Percentiles rank a stretch among this genome's conserved stretches.
These are phyloP conservation scores for Cerrena zonata DNA, from an alignment of 1,284 basidiomycete genomes.

Conservation along the genomic window DNA sequence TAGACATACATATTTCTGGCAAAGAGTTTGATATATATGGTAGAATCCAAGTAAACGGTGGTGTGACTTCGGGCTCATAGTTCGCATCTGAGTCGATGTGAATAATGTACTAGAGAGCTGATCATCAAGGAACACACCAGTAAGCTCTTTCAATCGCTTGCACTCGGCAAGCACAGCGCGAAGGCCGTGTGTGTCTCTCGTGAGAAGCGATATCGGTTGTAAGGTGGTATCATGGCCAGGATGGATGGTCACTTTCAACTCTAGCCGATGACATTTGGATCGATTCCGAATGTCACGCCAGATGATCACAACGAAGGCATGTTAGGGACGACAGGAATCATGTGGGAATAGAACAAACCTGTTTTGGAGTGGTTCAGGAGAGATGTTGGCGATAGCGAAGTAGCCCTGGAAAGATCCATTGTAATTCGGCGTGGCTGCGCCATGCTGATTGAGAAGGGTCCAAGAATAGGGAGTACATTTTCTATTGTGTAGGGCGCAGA, in stretches of 20 bases:
- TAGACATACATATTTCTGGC: slow-evolving; percentile 11
- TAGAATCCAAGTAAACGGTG: slow-evolving; percentile 16
- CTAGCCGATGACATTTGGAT: too few relatives aligned
- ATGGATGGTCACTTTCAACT: slow-evolving; percentile 43
- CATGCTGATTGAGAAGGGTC: slow-evolving; percentile 47
- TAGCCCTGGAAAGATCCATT: slow-evolving; percentile 17
- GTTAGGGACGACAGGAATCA: neutral
- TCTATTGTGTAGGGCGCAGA: slow-evolving; percentile 28
- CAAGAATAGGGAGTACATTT: slow-evolving; percentile 45
- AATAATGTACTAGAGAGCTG: neutral
- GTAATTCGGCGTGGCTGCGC: slow-evolving; percentile 38
- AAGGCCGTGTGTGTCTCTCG: slow-evolving; percentile 41
- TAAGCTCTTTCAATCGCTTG: slow-evolving; percentile 41
- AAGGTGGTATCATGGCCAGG: slow-evolving; percentile 30
- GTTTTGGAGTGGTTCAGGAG: slow-evolving; percentile 19
- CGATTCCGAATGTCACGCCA: too few relatives aligned
- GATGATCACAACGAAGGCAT: neutral
- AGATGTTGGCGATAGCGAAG: slow-evolving; percentile 11
- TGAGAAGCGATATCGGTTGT: slow-evolving; percentile 37
- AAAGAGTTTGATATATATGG: slow-evolving; percentile 11
- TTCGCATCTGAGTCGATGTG: slow-evolving; percentile 10
- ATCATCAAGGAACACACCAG: slow-evolving; percentile 23
- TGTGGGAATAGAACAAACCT: slow-evolving; percentile 15
- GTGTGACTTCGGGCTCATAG: slow-evolving; percentile 8
- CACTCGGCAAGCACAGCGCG: slow-evolving; percentile 42